A percentile compares a stretch with the other conserved stretches of the same genome.
These are phyloP conservation scores for Pulveroboletus sp. DNA, from an alignment of 768 basidiomycete species.

Conservation along the genomic window DNA sequence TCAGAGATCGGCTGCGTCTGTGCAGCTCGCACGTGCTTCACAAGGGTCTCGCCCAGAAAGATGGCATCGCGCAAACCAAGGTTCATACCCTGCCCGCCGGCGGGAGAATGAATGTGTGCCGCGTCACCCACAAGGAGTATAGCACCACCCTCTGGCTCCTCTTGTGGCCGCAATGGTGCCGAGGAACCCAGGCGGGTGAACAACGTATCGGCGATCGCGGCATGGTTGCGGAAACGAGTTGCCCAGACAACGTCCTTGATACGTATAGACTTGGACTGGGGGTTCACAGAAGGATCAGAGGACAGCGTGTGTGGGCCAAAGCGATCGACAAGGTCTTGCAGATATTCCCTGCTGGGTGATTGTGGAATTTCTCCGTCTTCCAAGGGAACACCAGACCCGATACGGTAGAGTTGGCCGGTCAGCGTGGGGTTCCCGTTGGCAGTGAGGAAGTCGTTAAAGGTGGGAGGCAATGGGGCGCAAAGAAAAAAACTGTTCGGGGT, in stretches of 20 bases:
- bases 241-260: constrained; percentile 45
- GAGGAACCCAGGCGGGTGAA: constrained; percentile 31
- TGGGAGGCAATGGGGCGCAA: constrained; percentile 7
- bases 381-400: constrained; percentile 40
- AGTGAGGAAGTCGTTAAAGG: constrained; percentile 18
- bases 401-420: constrained; percentile 33
- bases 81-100: constrained; percentile 61
- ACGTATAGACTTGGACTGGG: constrained; percentile 25
- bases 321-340: constrained; percentile 42
- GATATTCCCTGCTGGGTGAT: constrained; percentile 39
- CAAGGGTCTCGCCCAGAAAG: constrained; percentile 41
- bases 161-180: background rate
- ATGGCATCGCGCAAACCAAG: constrained; percentile 54
- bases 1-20: constrained; percentile 9
- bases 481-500: constrained; percentile 15
- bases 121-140: constrained; percentile 43
- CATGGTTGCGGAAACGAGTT: constrained; percentile 46
- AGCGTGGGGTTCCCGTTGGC: constrained; percentile 10
- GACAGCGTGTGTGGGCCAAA: constrained; percentile 39
- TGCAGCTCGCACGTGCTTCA: constrained; percentile 31
- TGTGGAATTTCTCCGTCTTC: constrained; percentile 36
- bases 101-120: constrained; percentile 53
- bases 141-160: constrained; percentile 9
- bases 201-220: constrained; percentile 42
- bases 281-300: constrained; percentile 36